These are phyloP conservation scores for Apiotrichum gracile DNA, from an alignment of 1,284 basidiomycete genomes.

Conservation along the genomic window DNA sequence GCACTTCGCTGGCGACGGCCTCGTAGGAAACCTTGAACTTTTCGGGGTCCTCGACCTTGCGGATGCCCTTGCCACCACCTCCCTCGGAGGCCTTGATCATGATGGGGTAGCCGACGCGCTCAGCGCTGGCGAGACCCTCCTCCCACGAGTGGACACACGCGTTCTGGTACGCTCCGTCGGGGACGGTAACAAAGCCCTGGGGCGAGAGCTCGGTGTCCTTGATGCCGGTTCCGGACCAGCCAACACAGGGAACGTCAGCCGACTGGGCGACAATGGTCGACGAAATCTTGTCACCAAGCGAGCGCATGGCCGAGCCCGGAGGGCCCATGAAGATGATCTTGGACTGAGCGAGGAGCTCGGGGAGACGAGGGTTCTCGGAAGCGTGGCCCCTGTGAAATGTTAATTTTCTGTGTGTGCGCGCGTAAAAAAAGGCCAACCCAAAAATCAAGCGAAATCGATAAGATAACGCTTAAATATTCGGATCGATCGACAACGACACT, in stretches of 20 bases:
- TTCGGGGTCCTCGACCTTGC: slow-evolving; percentile 78
- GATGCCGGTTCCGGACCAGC: slow-evolving; percentile 97
- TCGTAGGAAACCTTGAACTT: slow-evolving; percentile 90
- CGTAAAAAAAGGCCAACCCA: not conserved
- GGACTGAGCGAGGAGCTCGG: slow-evolving; percentile 84
- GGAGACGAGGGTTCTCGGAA: slow-evolving; percentile 97
- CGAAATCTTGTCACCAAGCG: slow-evolving; percentile 98
- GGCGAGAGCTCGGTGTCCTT: slow-evolving; percentile 79
- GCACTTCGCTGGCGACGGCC: slow-evolving; percentile 93
- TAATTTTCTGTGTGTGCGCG: not conserved
- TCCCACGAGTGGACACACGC: slow-evolving; percentile 89
- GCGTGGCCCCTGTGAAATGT: slow-evolving; percentile 69
- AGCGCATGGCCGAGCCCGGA: slow-evolving; percentile 97
- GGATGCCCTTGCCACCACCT: slow-evolving; percentile 97
- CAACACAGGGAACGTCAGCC: slow-evolving; percentile 96
- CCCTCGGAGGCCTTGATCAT: slow-evolving; percentile 99
- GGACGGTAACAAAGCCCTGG: slow-evolving; percentile 87
- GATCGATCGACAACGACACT: slow-evolving; percentile 20
- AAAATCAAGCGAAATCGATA: slow-evolving; percentile 1
- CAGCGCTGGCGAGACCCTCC: slow-evolving; percentile 76
- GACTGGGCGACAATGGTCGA: slow-evolving; percentile 98
- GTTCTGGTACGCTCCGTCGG: slow-evolving; percentile 80
- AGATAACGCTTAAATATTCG: not conserved
- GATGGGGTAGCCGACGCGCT: slow-evolving; percentile 90
- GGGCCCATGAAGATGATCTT: slow-evolving; percentile 99